A percentile compares a stretch with the other conserved stretches of the same genome.
phyloP scores from a whole-genome alignment of 2,329 filamentous ascomycete species.

The Oidium heveae region DNA sequence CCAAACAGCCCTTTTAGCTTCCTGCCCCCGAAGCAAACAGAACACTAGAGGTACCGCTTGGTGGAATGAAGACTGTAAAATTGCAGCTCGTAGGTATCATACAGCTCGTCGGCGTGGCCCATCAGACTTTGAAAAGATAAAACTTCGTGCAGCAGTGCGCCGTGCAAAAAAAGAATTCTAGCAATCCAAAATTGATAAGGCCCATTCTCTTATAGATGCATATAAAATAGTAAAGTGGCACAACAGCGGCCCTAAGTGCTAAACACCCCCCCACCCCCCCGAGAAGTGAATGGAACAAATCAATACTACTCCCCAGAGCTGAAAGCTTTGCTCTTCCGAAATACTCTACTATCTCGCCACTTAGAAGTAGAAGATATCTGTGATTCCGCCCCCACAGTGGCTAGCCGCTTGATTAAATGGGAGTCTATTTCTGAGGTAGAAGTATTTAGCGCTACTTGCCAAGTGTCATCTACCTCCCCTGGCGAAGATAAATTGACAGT shows the following conservation, averaged over 20 bases:
- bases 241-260: background rate
- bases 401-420: background rate
- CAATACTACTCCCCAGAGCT: background rate
- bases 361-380: background rate
- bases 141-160: background rate
- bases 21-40: background rate
- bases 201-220: background rate
- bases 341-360: background rate
- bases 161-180: background rate
- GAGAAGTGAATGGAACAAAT: background rate
- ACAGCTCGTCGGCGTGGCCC: background rate
- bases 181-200: background rate
- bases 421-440: background rate
- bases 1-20: background rate
- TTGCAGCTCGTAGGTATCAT: background rate
- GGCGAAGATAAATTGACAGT: background rate
- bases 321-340: background rate
- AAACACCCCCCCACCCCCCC: background rate
- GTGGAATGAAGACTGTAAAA: background rate
- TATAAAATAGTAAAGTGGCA: background rate
- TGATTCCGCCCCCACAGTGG: background rate
- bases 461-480: background rate
- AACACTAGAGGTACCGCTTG: background rate
- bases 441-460: background rate
- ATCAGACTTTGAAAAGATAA: background rate